Conservation (phyloP, 345 rosid genomes). For the Tarenaya hassleriana region DNA sequence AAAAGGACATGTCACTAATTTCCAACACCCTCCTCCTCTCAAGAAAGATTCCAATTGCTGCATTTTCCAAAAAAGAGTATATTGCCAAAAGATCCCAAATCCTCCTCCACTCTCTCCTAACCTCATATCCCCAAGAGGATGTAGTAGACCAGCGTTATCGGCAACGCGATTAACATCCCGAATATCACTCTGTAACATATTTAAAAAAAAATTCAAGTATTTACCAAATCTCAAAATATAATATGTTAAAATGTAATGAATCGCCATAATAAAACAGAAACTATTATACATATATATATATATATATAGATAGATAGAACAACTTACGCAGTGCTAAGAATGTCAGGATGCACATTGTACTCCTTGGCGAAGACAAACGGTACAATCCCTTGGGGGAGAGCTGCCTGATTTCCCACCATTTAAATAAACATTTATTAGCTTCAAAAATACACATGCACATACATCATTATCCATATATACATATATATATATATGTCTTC, state of each 20-base stretch:
- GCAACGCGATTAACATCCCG: constrained; percentile 96
- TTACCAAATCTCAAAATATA: neutral
- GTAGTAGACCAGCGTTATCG: constrained; percentile 92
- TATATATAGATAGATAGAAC: neutral
- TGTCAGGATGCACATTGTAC: constrained; percentile 59
- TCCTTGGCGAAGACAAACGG: constrained; percentile 71
- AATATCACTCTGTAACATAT: constrained; percentile 82
- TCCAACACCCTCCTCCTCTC: constrained; percentile 20
- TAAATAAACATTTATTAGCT: neutral
- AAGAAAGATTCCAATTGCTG: constrained; percentile 6
- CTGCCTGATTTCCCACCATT: constrained; percentile 37
- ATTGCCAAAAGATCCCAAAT: constrained; percentile 9
- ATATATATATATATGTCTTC: too few relatives aligned
- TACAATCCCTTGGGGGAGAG: constrained; percentile 66
- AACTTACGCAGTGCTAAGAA: constrained; percentile 71
- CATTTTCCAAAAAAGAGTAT: constrained; percentile 20
- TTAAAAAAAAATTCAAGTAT: neutral
- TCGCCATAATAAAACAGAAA: neutral
- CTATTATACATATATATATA: neutral
- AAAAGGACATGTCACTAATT: constrained; percentile 12
- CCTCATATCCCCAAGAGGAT: constrained; percentile 67
- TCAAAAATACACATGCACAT: neutral
- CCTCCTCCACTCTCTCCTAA: too few relatives aligned
- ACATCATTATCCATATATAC: neutral
- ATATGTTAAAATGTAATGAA: neutral